Evolutionary conservation across 1,284 basidiomycete genomes (phyloP).

Genomic region (Athelia psychrophila): DNA sequence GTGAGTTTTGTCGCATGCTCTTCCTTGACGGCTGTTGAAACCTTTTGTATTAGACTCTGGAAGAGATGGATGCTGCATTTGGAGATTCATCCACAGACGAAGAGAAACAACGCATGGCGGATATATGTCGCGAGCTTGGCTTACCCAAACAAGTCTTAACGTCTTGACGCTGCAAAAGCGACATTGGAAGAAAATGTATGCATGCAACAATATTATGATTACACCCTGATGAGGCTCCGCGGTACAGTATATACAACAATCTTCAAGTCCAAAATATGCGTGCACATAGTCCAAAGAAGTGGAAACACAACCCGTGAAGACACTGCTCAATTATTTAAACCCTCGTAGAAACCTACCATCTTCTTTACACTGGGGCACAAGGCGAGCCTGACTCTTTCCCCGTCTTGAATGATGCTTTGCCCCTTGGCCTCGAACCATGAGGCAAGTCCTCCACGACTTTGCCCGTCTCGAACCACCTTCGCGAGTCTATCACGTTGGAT

Average conservation of each 20-base stretch:
- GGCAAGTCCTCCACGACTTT: conserved; percentile 34
- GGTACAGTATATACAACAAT: too few species aligned
- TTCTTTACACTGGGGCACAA: conserved; percentile 61
- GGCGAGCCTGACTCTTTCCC: conserved; percentile 62
- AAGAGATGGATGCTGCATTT: conserved; percentile 31
- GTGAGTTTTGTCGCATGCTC: conserved; percentile 13
- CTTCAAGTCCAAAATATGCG: too few species aligned
- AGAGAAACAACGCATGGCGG: conserved; percentile 24
- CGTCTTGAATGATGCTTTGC: conserved; percentile 48
- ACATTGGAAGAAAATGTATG: too few species aligned
- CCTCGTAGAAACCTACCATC: conserved; percentile 58
- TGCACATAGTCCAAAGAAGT: too few species aligned
- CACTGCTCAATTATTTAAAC: conserved; percentile 16
- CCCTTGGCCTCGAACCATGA: conserved; percentile 54
- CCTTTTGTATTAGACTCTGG: conserved; percentile 16
- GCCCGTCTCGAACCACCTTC: conserved; percentile 44
- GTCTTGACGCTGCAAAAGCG: too few species aligned
- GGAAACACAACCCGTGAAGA: too few species aligned
- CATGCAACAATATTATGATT: too few species aligned
- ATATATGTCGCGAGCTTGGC: conserved; percentile 25
- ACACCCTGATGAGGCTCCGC: too few species aligned
- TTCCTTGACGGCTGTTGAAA: conserved; percentile 1
- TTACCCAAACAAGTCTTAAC: conserved; percentile 20
- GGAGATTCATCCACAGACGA: conserved; percentile 24
- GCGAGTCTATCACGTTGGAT: conserved; percentile 56